Percentiles rank a stretch among this genome's conserved stretches.
Conservation (phyloP, 331 rosid species). For the Malus hybrid region DNA sequence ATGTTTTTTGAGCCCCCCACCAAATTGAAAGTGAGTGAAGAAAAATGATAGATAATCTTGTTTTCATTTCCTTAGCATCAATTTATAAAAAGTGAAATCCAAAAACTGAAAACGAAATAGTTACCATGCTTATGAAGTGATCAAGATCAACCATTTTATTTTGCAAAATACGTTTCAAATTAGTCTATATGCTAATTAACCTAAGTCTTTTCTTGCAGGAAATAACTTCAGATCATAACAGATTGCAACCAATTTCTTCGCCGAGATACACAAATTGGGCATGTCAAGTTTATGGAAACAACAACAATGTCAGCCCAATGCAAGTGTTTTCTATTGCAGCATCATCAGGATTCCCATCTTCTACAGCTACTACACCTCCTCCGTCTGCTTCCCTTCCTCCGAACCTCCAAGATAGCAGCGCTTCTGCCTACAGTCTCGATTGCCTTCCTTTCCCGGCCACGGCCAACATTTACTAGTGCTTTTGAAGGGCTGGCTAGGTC, state of each 20-base stretch:
- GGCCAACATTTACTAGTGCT: not conserved
- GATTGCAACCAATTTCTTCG: slow-evolving; percentile 12
- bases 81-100: too few species aligned
- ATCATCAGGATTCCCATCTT: slow-evolving; percentile 59
- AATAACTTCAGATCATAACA: slow-evolving; percentile 5
- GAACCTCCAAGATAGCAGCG: not conserved
- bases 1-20: not conserved
- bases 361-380: slow-evolving; percentile 14
- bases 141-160: not conserved
- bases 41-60: too few species aligned
- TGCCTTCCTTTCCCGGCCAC: slow-evolving; percentile 3
- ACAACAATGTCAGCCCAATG: slow-evolving; percentile 7
- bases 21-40: not conserved
- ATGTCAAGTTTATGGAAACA: slow-evolving; percentile 27
- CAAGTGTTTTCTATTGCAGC: slow-evolving; percentile 40
- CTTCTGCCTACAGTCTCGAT: slow-evolving; percentile 11
- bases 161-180: not conserved
- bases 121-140: not conserved
- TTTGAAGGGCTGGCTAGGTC: not conserved
- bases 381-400: not conserved
- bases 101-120: not conserved
- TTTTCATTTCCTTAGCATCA: not conserved
- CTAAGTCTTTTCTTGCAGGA: slow-evolving; percentile 11
- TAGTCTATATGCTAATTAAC: not conserved
- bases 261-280: slow-evolving; percentile 19